Evolutionary conservation across 192 early-diverging fungal genomes (phyloP).

Genomic region (Spinellus fusiger): DNA sequence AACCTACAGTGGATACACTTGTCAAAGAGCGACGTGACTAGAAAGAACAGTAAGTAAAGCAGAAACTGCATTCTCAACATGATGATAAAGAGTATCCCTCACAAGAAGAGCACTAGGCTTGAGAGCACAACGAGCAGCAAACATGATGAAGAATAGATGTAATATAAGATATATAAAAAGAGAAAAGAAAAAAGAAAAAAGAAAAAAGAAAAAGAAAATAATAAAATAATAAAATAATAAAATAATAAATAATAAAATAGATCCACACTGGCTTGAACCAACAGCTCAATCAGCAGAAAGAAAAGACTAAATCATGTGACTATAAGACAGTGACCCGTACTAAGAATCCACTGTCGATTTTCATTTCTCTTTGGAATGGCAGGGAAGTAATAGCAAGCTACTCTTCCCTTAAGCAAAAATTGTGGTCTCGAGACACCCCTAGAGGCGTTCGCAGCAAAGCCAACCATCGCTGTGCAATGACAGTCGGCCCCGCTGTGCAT

Average conservation of each 20-base stretch:
- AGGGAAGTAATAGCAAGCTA: constrained; percentile 8
- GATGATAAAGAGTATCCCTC: too few species aligned
- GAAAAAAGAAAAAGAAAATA: neutral
- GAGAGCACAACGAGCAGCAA: too few species aligned
- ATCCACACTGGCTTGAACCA: too few species aligned
- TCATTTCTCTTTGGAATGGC: constrained; percentile 6
- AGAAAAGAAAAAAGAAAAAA: neutral
- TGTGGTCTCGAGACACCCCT: constrained; percentile 25
- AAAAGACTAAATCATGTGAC: too few species aligned
- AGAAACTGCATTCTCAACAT: too few species aligned
- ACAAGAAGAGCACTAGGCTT: too few species aligned
- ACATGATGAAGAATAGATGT: neutral
- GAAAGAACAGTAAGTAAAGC: too few species aligned
- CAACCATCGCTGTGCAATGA: constrained; percentile 26
- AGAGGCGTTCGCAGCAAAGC: constrained; percentile 21
- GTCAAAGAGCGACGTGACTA: too few species aligned
- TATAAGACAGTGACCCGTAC: too few species aligned
- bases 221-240: neutral
- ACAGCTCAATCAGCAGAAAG: too few species aligned
- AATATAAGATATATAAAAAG: neutral
- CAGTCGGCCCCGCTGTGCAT: constrained; percentile 13
- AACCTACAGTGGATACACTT: too few species aligned
- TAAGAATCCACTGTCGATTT: constrained; percentile 6
- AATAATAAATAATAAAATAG: too few species aligned
- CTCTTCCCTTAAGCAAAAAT: constrained; percentile 21